phyloP scores from a whole-genome alignment of 192 early-diverging fungal species.

The Lunasporangiospora selenospora region DNA sequence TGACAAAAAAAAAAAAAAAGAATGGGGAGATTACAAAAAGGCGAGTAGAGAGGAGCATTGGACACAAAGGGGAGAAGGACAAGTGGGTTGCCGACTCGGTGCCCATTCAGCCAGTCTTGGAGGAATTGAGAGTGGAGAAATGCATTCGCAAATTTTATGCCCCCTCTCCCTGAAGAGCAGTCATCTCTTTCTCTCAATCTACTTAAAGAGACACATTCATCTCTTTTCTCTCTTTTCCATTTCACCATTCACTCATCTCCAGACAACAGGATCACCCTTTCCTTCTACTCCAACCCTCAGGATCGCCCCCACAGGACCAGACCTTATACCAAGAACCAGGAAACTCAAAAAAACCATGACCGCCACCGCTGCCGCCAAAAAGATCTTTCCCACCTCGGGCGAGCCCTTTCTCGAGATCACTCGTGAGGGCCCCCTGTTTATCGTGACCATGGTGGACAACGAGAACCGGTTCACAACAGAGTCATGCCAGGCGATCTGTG shows the following conservation, averaged over 20 bases:
- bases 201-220: no score
- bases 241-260: not conserved
- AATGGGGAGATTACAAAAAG: no score
- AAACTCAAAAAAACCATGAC: conserved; percentile 5
- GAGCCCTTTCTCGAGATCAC: conserved; percentile 21
- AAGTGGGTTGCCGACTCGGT: no score
- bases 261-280: not conserved
- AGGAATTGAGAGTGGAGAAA: no score
- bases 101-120: no score
- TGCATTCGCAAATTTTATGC: not conserved
- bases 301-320: no score
- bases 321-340: not conserved
- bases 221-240: not conserved
- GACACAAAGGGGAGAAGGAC: no score
- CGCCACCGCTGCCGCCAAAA: conserved; percentile 6
- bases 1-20: not conserved
- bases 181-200: no score
- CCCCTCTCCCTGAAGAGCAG: not conserved
- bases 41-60: no score
- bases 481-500: conserved; percentile 54
- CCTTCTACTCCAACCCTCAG: not conserved
- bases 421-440: conserved; percentile 55
- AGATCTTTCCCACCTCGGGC: conserved; percentile 7
- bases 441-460: conserved; percentile 61
- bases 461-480: conserved; percentile 67